phyloP scores from a whole-genome alignment of 306 rosid species.

The Sechiopsis laciniata region DNA sequence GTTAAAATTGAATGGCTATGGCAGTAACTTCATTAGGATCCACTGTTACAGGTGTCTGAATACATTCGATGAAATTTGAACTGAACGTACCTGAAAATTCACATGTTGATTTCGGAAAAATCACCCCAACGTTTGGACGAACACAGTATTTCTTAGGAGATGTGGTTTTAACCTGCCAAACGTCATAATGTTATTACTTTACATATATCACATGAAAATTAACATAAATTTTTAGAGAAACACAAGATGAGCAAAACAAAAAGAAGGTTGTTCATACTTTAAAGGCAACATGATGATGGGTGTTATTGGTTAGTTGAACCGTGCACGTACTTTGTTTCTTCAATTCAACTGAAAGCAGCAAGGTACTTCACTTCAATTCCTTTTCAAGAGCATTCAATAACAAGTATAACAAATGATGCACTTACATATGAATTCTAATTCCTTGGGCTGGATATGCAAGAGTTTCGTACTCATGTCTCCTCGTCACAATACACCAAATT shows the following conservation, averaged over 20 bases:
- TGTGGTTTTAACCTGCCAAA: conserved; percentile 82
- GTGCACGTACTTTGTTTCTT: conserved; percentile 83
- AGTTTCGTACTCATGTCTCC: conserved; percentile 54
- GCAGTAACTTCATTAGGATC: not conserved
- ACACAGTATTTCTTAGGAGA: conserved; percentile 87
- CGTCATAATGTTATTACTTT: not conserved
- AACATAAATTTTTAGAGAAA: not conserved
- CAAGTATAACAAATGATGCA: conserved; percentile 17
- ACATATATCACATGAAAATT: not conserved
- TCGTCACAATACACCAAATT: conserved; percentile 21
- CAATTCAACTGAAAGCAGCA: conserved; percentile 52
- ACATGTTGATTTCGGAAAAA: conserved; percentile 53
- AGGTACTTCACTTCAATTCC: not conserved
- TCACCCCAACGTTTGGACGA: conserved; percentile 81
- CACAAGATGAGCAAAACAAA: not conserved
- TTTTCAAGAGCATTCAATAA: conserved; percentile 7
- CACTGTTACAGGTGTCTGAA: not conserved
- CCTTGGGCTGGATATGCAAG: conserved; percentile 70
- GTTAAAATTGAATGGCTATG: not conserved
- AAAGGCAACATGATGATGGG: conserved; percentile 59
- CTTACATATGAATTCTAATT: conserved; percentile 71
- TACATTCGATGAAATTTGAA: not conserved
- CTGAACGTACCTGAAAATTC: conserved; percentile 60
- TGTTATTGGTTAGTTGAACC: conserved; percentile 53
- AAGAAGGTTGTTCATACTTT: conserved; percentile 48